Conservation (phyloP, 805 yeast genomes). For the Pichia nanzhaoensis region DNA sequence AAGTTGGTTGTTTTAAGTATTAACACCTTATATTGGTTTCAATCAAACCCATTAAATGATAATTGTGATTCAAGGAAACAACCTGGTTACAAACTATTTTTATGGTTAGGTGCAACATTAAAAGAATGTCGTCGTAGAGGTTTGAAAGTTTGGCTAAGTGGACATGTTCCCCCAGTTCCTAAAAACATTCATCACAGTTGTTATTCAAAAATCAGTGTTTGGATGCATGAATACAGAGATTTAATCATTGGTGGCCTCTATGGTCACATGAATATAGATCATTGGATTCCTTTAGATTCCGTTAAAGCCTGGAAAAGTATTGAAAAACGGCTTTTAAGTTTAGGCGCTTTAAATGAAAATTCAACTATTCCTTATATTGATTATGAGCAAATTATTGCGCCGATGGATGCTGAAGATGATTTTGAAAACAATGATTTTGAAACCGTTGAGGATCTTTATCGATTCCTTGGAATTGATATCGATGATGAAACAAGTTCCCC, state of each 20-base stretch:
- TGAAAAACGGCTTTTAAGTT: constrained; percentile 14
- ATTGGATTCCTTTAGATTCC: constrained; percentile 72
- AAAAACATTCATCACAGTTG: constrained; percentile 73
- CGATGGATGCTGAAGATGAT: constrained; percentile 19
- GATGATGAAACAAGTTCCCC: constrained; percentile 21
- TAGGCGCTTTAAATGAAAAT: constrained; percentile 23
- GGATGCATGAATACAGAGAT: constrained; percentile 81
- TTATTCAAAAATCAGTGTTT: constrained; percentile 65
- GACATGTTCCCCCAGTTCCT: constrained; percentile 83
- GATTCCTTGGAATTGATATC: constrained; percentile 8
- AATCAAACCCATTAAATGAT: constrained; percentile 76
- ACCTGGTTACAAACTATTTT: constrained; percentile 72
- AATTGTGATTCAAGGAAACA: constrained; percentile 65
- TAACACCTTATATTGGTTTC: constrained; percentile 69
- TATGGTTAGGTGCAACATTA: constrained; percentile 72
- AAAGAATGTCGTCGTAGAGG: constrained; percentile 65
- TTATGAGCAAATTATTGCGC: constrained; percentile 22
- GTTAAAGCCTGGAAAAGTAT: constrained; percentile 56
- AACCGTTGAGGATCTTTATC: constrained; percentile 13
- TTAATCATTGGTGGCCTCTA: constrained; percentile 75
- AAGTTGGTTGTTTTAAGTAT: constrained; percentile 72
- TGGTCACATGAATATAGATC: constrained; percentile 90
- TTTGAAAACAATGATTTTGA: constrained; percentile 15
- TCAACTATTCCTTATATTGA: constrained; percentile 13
- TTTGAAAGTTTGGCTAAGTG: constrained; percentile 82